phyloP scores from a whole-genome alignment of 306 rosid genomes.

The Heteromeles arbutifolia region DNA sequence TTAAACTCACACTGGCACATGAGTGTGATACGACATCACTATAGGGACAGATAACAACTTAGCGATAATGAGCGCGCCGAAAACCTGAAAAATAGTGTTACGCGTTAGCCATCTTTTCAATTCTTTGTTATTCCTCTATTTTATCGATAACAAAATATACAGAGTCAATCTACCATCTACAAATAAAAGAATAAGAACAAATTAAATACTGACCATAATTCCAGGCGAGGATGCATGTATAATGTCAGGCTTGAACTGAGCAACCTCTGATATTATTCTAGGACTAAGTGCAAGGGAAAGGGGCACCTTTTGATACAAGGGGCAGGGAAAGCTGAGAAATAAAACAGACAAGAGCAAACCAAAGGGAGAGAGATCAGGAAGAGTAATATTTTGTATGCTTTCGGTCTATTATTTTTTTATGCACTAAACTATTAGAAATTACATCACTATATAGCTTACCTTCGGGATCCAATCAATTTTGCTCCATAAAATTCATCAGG shows the following conservation, averaged over 20 bases:
- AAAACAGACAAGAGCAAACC: background rate
- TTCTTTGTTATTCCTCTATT: background rate
- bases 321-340: conserved; percentile 72
- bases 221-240: conserved; percentile 99
- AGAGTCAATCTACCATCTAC: conserved; percentile 8
- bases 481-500: conserved; percentile 94
- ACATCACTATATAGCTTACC: conserved; percentile 34
- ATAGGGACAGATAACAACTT: conserved; percentile 81
- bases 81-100: conserved; percentile 54
- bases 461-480: conserved; percentile 76
- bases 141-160: background rate
- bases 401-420: background rate
- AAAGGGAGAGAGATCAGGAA: conserved; percentile 2
- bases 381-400: background rate
- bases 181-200: background rate
- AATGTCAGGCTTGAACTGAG: conserved; percentile 94
- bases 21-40: conserved; percentile 98
- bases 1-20: conserved; percentile 84
- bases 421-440: conserved; percentile 1
- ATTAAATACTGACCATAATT: conserved; percentile 60
- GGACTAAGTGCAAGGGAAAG: conserved; percentile 99
- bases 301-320: conserved; percentile 94
- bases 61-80: conserved; percentile 88
- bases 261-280: conserved; percentile 93
- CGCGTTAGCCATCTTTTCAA: conserved; percentile 8